A percentile compares a stretch with the other conserved stretches of the same genome.
Evolutionary conservation across 495 filamentous ascomycete species (phyloP).

Genomic region (Xanthoparmelia taractica): DNA sequence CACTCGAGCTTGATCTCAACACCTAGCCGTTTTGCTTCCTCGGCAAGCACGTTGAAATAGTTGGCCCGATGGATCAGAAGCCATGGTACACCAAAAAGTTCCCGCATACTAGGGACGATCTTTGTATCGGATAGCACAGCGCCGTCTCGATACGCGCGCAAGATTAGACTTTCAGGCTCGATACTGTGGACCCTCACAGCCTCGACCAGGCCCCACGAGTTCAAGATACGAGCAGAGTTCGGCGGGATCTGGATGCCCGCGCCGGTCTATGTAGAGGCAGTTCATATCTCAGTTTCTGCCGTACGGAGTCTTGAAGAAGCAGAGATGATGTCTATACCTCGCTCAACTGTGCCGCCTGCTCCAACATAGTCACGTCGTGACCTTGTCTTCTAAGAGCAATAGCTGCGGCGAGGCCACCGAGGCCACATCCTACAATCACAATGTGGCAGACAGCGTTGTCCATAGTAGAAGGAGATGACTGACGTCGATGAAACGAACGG

Average conservation of each 20-base stretch:
- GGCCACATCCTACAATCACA: neutral
- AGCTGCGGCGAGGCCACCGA: conserved; percentile 41
- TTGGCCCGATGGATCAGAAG: conserved; percentile 46
- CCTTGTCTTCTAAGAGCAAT: conserved; percentile 36
- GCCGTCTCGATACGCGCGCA: conserved; percentile 51
- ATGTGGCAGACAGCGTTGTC: neutral
- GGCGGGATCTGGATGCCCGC: conserved; percentile 53
- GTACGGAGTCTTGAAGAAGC: neutral
- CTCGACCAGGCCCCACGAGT: conserved; percentile 43
- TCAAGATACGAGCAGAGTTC: conserved; percentile 43
- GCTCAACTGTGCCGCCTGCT: conserved; percentile 34
- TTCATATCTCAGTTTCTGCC: neutral
- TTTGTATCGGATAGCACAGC: conserved; percentile 44
- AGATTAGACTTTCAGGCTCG: conserved; percentile 43
- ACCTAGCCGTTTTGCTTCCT: conserved; percentile 46
- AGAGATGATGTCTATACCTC: conserved; percentile 32
- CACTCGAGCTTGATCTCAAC: conserved; percentile 41
- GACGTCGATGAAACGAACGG: too few species aligned
- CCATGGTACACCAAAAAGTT: conserved; percentile 38
- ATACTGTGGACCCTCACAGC: conserved; percentile 38
- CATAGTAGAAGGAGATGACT: neutral
- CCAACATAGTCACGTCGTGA: conserved; percentile 40
- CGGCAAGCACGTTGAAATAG: conserved; percentile 45
- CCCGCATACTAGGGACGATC: conserved; percentile 4
- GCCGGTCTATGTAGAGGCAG: conserved; percentile 33